Base-by-base conservation (phyloP, 441 rosid genomes). In the Erodium chrysanthum region DNA sequence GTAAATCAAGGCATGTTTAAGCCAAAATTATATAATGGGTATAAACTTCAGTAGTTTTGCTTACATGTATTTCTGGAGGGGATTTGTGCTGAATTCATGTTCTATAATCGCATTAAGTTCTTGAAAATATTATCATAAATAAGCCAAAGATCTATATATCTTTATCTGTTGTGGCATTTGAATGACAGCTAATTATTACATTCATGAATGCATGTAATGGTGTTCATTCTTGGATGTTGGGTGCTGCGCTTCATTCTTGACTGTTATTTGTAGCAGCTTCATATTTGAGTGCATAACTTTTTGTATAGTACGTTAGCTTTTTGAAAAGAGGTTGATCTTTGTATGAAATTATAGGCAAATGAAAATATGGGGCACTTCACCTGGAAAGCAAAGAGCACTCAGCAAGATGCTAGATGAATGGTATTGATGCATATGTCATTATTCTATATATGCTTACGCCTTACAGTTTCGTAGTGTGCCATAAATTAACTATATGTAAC, bases 371-470 rank as follows among this genome's bases (percentile, higher is more conserved):
- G 88, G 90, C 48, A 89, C 90, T 31, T 91, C 96, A 72, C 71
- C 85, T 25, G 97, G 80, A 81, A 94, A 88, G 83, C 92, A 87
- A 83, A 81, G 70, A 70, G 88, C 84, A 80, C 92, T 94, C 65
- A 75, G 92, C 86, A 84, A 86, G 86, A 81, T 94, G 96, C 90
- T 94, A 62, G 97, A 89, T 84, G 99, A 94, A 85, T 94, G 99
- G 99, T 91, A 82, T 27, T 59, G 15, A 69, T 70, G 65, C 58
- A 27, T 33, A 58, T 52, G 44, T 11, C 23, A 21, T 68, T 62
- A 22, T n/a, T 73, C 60, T 66, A 35, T 64, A 29, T 35, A 33
- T 18, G 7, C 33, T 52, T 25, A 12, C 27, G 31, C 6, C 23
- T n/a, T 46, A 68, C 59, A 54, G 10, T 20, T 20, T 40, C 66